Evolutionary conservation across 495 filamentous ascomycete genomes (phyloP).

Genomic region (Lentithecium fluviatile): DNA sequence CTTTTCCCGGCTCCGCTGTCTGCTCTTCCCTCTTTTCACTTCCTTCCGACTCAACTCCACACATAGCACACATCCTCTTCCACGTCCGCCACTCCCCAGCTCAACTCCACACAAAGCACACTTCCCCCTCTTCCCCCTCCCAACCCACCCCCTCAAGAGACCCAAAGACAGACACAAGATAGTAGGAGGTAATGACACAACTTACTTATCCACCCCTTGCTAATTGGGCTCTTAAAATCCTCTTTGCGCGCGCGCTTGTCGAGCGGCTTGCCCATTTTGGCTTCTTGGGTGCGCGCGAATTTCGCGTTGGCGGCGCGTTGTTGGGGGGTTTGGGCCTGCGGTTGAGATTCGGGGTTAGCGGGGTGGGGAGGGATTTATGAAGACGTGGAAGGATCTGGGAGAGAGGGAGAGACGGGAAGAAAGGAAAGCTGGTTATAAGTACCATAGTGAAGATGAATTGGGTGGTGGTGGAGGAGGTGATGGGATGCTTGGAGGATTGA

Average conservation of each 20-base stretch:
- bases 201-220: slow-evolving; percentile 82
- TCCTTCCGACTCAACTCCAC: not conserved
- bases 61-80: not conserved
- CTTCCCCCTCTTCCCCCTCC: too few species aligned
- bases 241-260: slow-evolving; percentile 64
- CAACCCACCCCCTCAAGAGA: too few species aligned
- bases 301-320: slow-evolving; percentile 86
- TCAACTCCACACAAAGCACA: not conserved
- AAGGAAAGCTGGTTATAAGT: too few species aligned
- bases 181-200: slow-evolving; percentile 41
- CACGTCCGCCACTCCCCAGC: not conserved
- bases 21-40: not conserved
- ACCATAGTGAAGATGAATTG: too few species aligned
- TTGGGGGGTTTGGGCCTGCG: slow-evolving; percentile 88
- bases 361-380: not conserved
- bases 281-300: slow-evolving; percentile 75
- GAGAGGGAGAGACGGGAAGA: too few species aligned
- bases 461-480: too few species aligned
- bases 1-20: not conserved
- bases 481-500: not conserved
- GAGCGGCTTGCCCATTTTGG: slow-evolving; percentile 79
- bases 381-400: not conserved
- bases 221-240: slow-evolving; percentile 72
- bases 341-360: not conserved
- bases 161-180: too few species aligned